Evolutionary conservation across 352 stramenopile genomes (phyloP).

Genomic region (Globisporangium apiculatum): DNA sequence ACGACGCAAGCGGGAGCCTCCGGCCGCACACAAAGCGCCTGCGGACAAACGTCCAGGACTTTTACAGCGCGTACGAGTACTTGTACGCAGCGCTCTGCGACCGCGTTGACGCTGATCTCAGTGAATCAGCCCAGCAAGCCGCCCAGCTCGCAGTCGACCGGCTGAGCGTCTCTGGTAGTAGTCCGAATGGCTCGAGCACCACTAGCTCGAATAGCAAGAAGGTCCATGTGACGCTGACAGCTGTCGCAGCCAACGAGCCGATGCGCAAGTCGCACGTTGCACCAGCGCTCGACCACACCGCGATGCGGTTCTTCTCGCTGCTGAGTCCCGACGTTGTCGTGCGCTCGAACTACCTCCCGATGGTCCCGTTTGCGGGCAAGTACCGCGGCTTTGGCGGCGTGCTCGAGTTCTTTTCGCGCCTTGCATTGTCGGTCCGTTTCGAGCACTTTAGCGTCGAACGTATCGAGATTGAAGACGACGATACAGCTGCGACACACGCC

Average conservation of each 20-base stretch:
- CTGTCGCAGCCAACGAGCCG: constrained; percentile 45
- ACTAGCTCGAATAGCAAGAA: constrained; percentile 34
- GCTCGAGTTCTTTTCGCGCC: constrained; percentile 68
- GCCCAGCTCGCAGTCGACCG: not conserved
- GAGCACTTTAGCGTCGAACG: constrained; percentile 75
- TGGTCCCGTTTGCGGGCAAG: constrained; percentile 85
- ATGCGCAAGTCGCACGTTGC: constrained; percentile 36
- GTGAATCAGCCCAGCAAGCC: constrained; percentile 1
- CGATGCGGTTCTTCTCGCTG: constrained; percentile 75
- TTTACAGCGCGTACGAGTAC: constrained; percentile 76
- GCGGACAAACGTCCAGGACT: constrained; percentile 51
- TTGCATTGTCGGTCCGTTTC: constrained; percentile 61
- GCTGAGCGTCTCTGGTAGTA: not conserved
- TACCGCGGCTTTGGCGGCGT: constrained; percentile 71
- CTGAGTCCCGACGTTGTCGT: constrained; percentile 71
- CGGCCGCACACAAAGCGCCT: constrained; percentile 22
- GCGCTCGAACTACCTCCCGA: constrained; percentile 84
- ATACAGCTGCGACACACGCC: not conserved
- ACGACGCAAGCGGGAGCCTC: constrained; percentile 29
- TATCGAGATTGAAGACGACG: constrained; percentile 51
- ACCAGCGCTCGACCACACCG: constrained; percentile 47
- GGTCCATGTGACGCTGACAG: constrained; percentile 29
- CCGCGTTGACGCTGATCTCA: constrained; percentile 34
- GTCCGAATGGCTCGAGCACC: constrained; percentile 1
- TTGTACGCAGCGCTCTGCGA: constrained; percentile 56